phyloP scores from a whole-genome alignment of 495 filamentous ascomycete species.

The Lepidopterella palustris region DNA sequence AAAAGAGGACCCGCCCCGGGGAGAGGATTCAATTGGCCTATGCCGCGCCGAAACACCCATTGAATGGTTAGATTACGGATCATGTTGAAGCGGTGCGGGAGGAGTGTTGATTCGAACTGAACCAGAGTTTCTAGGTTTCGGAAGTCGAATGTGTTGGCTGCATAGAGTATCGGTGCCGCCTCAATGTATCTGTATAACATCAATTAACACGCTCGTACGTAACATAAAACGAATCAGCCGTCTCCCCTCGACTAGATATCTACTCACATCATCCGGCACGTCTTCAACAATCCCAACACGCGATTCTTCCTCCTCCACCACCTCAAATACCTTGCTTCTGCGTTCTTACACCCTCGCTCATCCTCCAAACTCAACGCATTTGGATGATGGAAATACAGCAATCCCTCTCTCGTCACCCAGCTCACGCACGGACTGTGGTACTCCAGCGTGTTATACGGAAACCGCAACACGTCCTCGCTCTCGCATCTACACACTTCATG shows the following conservation, averaged over 20 bases:
- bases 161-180: conserved; percentile 4
- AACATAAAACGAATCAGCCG: no score
- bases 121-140: neutral
- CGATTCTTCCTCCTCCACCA: conserved; percentile 15
- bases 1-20: neutral
- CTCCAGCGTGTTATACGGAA: neutral
- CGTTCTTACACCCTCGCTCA: neutral
- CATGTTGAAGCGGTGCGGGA: neutral
- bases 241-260: no score
- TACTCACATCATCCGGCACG: conserved; percentile 11
- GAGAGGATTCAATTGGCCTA: neutral
- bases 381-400: neutral
- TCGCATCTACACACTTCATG: conserved; percentile 1
- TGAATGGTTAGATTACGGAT: neutral
- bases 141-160: conserved; percentile 12
- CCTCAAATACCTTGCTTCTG: conserved; percentile 4
- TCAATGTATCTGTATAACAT: conserved; percentile 7
- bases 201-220: no score
- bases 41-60: neutral
- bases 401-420: neutral
- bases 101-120: neutral
- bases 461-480: neutral
- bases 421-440: neutral
- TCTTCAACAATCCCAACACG: conserved; percentile 2
- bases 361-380: neutral